Evolutionary conservation across 1,284 basidiomycete species (phyloP).

Genomic region (Ceratobasidium sp.): DNA sequence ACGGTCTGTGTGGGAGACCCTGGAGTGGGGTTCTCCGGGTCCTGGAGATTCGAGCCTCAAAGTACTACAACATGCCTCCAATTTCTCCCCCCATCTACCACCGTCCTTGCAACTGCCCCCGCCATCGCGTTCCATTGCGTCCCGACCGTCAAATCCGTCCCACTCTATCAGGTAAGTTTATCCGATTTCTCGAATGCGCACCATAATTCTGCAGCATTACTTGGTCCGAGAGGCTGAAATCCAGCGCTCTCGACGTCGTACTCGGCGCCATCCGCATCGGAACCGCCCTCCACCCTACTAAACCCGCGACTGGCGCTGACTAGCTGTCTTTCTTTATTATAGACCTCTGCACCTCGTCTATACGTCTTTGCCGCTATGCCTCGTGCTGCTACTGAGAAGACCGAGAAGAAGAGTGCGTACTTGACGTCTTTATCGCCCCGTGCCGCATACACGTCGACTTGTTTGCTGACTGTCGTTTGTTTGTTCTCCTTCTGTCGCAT

Average conservation of each 20-base stretch:
- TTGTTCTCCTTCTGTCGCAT: constrained; percentile 1
- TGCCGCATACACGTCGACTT: constrained; percentile 36
- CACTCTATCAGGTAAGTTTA: constrained; percentile 31
- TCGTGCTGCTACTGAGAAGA: constrained; percentile 50
- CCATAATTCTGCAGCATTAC: constrained; percentile 21
- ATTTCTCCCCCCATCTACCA: constrained; percentile 43
- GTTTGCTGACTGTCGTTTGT: constrained; percentile 27
- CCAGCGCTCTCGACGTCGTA: constrained; percentile 30
- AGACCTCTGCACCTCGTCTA: constrained; percentile 15
- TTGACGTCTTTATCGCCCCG: constrained; percentile 22
- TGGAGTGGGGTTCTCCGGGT: constrained; percentile 34
- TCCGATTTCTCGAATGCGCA: constrained; percentile 2
- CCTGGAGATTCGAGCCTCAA: constrained; percentile 38
- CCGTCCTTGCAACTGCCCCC: constrained; percentile 34
- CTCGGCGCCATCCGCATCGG: constrained; percentile 22
- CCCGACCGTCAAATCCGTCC: neutral
- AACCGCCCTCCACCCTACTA: constrained; percentile 26
- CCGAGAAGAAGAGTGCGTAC: constrained; percentile 49
- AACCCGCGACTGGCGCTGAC: constrained; percentile 22
- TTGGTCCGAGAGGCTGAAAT: constrained; percentile 37
- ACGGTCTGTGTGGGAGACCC: neutral
- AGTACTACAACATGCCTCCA: constrained; percentile 38
- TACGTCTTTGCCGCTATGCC: constrained; percentile 46
- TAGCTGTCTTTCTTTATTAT: constrained; percentile 16
- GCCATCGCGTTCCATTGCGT: constrained; percentile 25